phyloP scores from a whole-genome alignment of 495 filamentous ascomycete species.

The Friedmanniomyces simplex region DNA sequence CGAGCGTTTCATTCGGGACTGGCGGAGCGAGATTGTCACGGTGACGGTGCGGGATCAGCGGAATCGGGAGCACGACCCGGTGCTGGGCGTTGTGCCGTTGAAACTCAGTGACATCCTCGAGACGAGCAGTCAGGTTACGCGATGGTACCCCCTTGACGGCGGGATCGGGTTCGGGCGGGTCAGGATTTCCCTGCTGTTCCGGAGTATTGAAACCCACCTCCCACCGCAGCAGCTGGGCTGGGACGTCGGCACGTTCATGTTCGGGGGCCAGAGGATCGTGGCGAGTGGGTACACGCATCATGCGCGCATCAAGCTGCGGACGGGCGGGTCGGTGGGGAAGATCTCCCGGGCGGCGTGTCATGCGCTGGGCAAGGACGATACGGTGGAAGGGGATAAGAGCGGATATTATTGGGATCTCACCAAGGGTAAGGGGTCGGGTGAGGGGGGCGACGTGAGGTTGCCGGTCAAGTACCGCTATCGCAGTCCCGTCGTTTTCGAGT shows the following conservation, averaged over 20 bases:
- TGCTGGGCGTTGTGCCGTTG: constrained; percentile 80
- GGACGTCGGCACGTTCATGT: constrained; percentile 91
- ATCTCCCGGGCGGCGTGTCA: constrained; percentile 50
- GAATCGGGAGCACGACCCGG: constrained; percentile 85
- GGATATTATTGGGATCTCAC: constrained; percentile 56
- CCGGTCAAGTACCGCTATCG: constrained; percentile 86
- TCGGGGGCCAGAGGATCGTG: constrained; percentile 54
- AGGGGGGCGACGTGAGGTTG: constrained; percentile 53
- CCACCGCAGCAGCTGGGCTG: constrained; percentile 77
- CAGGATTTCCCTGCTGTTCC: constrained; percentile 79
- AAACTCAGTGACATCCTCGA: constrained; percentile 79
- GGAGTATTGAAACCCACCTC: constrained; percentile 71
- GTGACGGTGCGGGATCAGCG: constrained; percentile 79
- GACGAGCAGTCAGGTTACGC: constrained; percentile 68
- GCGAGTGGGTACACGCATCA: constrained; percentile 47
- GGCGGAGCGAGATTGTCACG: constrained; percentile 76
- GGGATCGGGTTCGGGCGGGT: constrained; percentile 77
- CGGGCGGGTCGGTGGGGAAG: constrained; percentile 70
- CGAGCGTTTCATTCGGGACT: constrained; percentile 89
- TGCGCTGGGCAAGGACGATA: constrained; percentile 44
- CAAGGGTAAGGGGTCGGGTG: constrained; percentile 36
- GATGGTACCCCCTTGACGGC: constrained; percentile 59
- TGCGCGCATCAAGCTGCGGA: constrained; percentile 63
- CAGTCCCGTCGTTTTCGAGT: constrained; percentile 79
- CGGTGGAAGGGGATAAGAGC: background rate